These are phyloP conservation scores for Paraphysoderma sedebokerense DNA, from an alignment of 371 early-diverging fungal species.

Conservation along the genomic window DNA sequence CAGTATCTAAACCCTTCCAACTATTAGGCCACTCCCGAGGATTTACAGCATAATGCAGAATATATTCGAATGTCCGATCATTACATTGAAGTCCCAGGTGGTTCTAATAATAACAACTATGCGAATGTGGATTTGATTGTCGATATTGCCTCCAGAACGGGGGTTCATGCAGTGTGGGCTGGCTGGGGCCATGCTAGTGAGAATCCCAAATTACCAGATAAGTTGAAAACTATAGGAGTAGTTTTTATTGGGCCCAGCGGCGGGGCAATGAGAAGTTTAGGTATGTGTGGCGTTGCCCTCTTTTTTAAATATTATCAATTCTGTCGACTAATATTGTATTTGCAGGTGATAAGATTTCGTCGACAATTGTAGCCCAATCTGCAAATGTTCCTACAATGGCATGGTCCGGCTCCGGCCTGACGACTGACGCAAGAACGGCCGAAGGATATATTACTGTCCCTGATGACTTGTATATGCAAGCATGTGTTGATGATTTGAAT, in stretches of 20 bases:
- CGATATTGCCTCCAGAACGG: slow-evolving; percentile 88
- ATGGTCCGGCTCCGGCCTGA: slow-evolving; percentile 83
- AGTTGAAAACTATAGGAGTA: slow-evolving; percentile 55
- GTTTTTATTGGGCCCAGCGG: slow-evolving; percentile 97
- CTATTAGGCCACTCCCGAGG: slow-evolving; percentile 87
- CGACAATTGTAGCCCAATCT: slow-evolving; percentile 93
- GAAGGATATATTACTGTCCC: slow-evolving; percentile 64
- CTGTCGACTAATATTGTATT: too few relatives aligned
- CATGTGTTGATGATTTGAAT: slow-evolving; percentile 56
- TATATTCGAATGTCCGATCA: slow-evolving; percentile 98
- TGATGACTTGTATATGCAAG: slow-evolving; percentile 53
- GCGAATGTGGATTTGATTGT: slow-evolving; percentile 95
- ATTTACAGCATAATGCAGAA: slow-evolving; percentile 89
- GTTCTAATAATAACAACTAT: slow-evolving; percentile 93
- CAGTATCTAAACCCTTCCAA: too few relatives aligned
- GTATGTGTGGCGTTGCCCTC: too few relatives aligned
- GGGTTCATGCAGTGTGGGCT: slow-evolving; percentile 68
- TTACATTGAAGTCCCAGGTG: slow-evolving; percentile 93
- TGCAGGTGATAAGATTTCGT: slow-evolving; percentile 98
- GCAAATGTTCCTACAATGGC: slow-evolving; percentile 91
- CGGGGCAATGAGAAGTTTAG: slow-evolving; percentile 95
- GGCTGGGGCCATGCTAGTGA: slow-evolving; percentile 99
- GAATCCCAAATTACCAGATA: slow-evolving; percentile 88
- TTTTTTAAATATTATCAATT: too few relatives aligned
- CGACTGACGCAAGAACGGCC: slow-evolving; percentile 17